A percentile compares a stretch with the other conserved stretches of the same genome.
phyloP scores from a whole-genome alignment of 306 rosid species.

The Trifolium repens region DNA sequence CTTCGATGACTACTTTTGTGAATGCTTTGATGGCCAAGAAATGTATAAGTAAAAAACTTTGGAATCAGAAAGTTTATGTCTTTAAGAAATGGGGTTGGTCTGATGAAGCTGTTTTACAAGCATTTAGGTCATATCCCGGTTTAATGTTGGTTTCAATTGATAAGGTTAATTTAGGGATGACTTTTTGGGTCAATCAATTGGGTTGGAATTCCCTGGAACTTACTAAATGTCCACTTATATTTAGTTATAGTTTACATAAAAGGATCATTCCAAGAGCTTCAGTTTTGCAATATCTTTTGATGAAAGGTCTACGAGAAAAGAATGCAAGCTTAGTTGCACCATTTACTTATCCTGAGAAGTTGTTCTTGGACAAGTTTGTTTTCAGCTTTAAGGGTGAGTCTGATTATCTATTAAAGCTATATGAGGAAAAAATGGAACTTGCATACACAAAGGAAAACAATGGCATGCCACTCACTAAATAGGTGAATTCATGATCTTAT shows the following conservation, averaged over 20 bases:
- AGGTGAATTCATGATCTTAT: too few relatives aligned
- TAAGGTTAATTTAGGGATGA: constrained; percentile 52
- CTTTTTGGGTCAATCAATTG: constrained; percentile 43
- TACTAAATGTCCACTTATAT: too few relatives aligned
- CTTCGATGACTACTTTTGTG: constrained; percentile 34
- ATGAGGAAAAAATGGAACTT: not conserved
- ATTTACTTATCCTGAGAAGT: not conserved
- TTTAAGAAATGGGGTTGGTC: constrained; percentile 64
- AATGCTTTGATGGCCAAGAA: constrained; percentile 36
- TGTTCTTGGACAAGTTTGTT: not conserved
- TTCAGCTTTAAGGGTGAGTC: not conserved
- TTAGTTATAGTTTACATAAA: too few relatives aligned
- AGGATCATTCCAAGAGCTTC: not conserved
- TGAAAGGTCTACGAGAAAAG: constrained; percentile 45
- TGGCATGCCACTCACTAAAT: not conserved
- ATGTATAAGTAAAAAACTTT: constrained; percentile 35
- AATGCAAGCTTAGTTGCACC: constrained; percentile 10
- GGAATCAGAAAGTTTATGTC: constrained; percentile 49
- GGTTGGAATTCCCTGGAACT: constrained; percentile 38
- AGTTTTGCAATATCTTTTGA: constrained; percentile 39
- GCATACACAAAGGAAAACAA: not conserved
- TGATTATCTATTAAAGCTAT: not conserved
- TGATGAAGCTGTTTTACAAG: constrained; percentile 45
- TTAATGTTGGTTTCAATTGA: constrained; percentile 46
- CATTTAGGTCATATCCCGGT: constrained; percentile 45